Evolutionary conservation across 768 basidiomycete genomes (phyloP), one percentile per base, ranked within the genome.

Genomic region (Panellus pusillus): DNA sequence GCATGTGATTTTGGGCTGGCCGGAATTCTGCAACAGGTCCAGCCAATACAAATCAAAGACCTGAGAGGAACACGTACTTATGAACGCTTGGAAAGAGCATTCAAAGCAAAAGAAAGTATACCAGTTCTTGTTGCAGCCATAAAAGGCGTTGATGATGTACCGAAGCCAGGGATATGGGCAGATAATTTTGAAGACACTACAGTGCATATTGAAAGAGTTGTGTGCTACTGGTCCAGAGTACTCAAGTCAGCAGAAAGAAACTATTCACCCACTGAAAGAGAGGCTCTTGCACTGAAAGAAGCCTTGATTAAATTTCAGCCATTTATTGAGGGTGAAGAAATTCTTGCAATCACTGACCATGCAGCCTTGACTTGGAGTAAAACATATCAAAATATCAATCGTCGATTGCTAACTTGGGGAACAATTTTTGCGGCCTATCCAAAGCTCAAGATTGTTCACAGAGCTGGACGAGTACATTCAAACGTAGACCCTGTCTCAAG

Each of bases 271-370:
- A 75, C 74, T 0, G 72, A 75, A 61, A 12, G 68, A 29, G 72
- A 75, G 58, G 74, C 73, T 0, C 47, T 75, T 27, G 72, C 65
- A 0, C 44, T 65, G 1, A 73, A 74, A 36, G 71, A 75, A 58
- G 69, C 58, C 9, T 49, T 73, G 3, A 61, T 73, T 8, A 9
- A 14, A 9, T 35, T 35, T 7, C 32, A 35, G 14, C 32, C 14
- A 7, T 35, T 35, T 14, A 3, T 35, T 8, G 32, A 35, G 7
- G 32, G 32, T 9, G 32, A 8, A 2, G 14, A 2, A 3, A 7
- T 35, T 35, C 2, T 7, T 8, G 9, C 14, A 2, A 14, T 35
- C 11, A 35, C 32, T 8, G 32, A 35, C 14, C 32, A 35, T 35
- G 32, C 32, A 2, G 32, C 32, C 3, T 7, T 35, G 3, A 9